These are phyloP conservation scores for Penicillium sp. DNA, from an alignment of 2,329 filamentous ascomycete species.

Conservation along the genomic window DNA sequence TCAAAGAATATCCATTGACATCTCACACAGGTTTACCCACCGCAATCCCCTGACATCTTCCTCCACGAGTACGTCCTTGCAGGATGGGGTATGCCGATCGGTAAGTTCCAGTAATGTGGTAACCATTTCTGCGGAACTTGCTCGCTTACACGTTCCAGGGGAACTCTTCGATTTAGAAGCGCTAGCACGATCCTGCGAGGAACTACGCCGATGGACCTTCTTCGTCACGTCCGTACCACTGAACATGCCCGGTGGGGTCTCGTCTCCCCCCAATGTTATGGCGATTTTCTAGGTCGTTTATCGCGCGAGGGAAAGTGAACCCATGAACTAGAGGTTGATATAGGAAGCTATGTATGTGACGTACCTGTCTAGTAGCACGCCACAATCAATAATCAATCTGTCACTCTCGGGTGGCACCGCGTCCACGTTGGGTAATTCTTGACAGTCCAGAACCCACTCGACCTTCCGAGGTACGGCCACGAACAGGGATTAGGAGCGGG, in stretches of 20 bases:
- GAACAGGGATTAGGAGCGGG: neutral
- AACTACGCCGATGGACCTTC: constrained; percentile 47
- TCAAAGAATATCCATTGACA: constrained; percentile 1
- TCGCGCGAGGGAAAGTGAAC: neutral
- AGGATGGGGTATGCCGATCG: constrained; percentile 53
- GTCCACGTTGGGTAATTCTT: neutral
- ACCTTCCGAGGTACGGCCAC: neutral
- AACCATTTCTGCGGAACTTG: neutral
- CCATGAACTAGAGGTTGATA: neutral
- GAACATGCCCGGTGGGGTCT: constrained; percentile 50
- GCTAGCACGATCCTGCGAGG: constrained; percentile 37
- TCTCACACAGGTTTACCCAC: constrained; percentile 40
- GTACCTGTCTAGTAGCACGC: neutral
- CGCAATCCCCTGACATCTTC: constrained; percentile 37
- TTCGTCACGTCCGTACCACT: constrained; percentile 52
- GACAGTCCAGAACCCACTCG: neutral
- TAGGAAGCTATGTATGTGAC: neutral
- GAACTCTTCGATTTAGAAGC: constrained; percentile 50
- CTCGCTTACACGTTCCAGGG: constrained; percentile 27
- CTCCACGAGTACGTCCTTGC: constrained; percentile 51
- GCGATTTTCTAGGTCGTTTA: constrained; percentile 41
- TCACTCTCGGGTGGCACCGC: neutral
- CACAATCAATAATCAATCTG: neutral
- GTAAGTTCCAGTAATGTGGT: constrained; percentile 28
- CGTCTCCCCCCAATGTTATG: constrained; percentile 46